These are phyloP conservation scores for Xylaria sp. DNA, from an alignment of 2,329 filamentous ascomycete genomes.

Conservation along the genomic window DNA sequence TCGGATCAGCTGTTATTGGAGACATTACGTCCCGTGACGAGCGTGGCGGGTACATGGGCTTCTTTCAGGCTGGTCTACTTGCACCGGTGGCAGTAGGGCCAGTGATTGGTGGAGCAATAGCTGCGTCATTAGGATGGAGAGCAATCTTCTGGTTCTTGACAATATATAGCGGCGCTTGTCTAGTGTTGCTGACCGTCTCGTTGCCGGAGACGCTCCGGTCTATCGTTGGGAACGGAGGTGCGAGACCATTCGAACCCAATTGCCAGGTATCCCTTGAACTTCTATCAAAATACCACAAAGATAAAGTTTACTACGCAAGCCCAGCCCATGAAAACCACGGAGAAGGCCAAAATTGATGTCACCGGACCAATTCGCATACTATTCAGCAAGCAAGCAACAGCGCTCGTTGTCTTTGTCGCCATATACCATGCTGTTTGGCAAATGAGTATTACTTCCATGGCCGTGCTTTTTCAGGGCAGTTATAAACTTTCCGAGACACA, in stretches of 20 bases:
- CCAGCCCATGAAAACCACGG: conserved; percentile 23
- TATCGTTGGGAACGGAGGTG: conserved; percentile 56
- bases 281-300: conserved; percentile 50
- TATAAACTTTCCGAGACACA: conserved; percentile 58
- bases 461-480: conserved; percentile 56
- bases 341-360: conserved; percentile 55
- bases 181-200: conserved; percentile 54
- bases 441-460: conserved; percentile 65
- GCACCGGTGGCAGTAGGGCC: conserved; percentile 57
- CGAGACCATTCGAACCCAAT: conserved; percentile 40
- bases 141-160: conserved; percentile 66
- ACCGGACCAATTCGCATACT: conserved; percentile 60
- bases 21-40: conserved; percentile 68
- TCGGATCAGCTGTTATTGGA: conserved; percentile 63
- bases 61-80: conserved; percentile 52
- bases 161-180: conserved; percentile 53
- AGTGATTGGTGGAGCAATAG: conserved; percentile 63
- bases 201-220: conserved; percentile 59
- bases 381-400: conserved; percentile 54
- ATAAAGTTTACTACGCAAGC: conserved; percentile 38
- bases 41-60: conserved; percentile 64
- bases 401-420: conserved; percentile 59
- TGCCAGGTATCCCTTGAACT: conserved; percentile 45
- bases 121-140: conserved; percentile 62
- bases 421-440: conserved; percentile 65